Evolutionary conservation across 441 rosid species (phyloP).

Genomic region (Sinapis alba): DNA sequence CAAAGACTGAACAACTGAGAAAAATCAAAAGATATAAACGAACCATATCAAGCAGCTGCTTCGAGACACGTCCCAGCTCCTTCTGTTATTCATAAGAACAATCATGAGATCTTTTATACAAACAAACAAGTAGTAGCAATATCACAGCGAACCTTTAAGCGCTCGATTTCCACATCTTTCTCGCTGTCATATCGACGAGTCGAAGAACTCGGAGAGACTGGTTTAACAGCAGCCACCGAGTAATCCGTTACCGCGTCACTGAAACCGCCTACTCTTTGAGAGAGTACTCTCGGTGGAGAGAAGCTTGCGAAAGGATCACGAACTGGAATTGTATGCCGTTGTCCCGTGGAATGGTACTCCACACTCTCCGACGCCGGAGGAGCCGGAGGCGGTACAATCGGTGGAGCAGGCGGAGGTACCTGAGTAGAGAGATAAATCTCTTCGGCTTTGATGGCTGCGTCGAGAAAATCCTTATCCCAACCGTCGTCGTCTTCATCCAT

Average conservation of each 20-base stretch:
- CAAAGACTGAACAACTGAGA: neutral
- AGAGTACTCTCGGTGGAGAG: slow-evolving; percentile 85
- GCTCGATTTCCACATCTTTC: slow-evolving; percentile 63
- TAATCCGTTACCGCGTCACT: neutral
- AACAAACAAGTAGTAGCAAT: neutral
- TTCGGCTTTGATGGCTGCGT: slow-evolving; percentile 47
- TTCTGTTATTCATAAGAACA: slow-evolving; percentile 46
- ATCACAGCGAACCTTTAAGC: slow-evolving; percentile 55
- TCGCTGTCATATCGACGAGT: slow-evolving; percentile 23
- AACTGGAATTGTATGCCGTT: neutral
- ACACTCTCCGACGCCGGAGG: slow-evolving; percentile 3
- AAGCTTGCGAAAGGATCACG: slow-evolving; percentile 38
- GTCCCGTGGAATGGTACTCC: slow-evolving; percentile 5
- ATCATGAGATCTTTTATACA: slow-evolving; percentile 20
- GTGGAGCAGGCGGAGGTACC: slow-evolving; percentile 13
- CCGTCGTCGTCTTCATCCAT: slow-evolving; percentile 39
- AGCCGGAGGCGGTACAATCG: slow-evolving; percentile 14
- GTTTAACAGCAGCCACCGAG: slow-evolving; percentile 5
- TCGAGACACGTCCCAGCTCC: slow-evolving; percentile 60
- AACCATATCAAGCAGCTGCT: slow-evolving; percentile 55
- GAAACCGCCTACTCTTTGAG: slow-evolving; percentile 49
- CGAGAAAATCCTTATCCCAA: slow-evolving; percentile 58
- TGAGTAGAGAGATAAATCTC: slow-evolving; percentile 45
- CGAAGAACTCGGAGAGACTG: slow-evolving; percentile 36
- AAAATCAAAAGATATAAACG: neutral